phyloP scores from a whole-genome alignment of 345 rosid genomes.

The Pugionium cornutum region DNA sequence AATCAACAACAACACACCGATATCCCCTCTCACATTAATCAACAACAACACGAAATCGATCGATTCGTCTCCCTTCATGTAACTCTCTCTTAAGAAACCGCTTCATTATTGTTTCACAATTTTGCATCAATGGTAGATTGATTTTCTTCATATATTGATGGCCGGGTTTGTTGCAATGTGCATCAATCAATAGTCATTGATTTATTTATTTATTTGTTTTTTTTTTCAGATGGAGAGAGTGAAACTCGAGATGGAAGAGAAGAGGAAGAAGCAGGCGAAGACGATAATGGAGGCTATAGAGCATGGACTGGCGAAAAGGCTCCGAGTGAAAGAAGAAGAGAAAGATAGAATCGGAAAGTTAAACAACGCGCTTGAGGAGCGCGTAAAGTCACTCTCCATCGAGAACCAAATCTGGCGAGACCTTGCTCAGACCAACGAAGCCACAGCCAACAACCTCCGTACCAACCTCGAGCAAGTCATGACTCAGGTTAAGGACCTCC shows the following conservation, averaged over 20 bases:
- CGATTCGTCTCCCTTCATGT: constrained; percentile 59
- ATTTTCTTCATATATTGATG: too few species aligned
- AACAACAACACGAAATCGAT: constrained; percentile 46
- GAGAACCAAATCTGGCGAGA: constrained; percentile 91
- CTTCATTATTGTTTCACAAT: too few species aligned
- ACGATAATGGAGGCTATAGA: constrained; percentile 59
- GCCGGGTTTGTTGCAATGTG: constrained; percentile 18
- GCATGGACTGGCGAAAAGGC: constrained; percentile 50
- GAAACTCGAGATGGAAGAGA: constrained; percentile 67
- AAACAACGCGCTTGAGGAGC: constrained; percentile 73
- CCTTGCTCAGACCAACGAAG: constrained; percentile 76
- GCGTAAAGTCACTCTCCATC: constrained; percentile 54
- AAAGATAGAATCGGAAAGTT: constrained; percentile 59
- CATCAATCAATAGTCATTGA: not conserved
- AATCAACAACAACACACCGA: constrained; percentile 62
- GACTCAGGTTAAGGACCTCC: constrained; percentile 45
- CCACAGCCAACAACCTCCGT: constrained; percentile 69
- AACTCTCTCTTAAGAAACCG: constrained; percentile 20
- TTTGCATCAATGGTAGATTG: not conserved
- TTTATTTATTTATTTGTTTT: not conserved
- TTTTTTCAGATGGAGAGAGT: constrained; percentile 66
- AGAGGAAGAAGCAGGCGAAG: constrained; percentile 55
- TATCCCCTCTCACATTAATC: constrained; percentile 62
- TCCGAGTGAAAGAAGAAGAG: constrained; percentile 71
- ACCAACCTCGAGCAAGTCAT: constrained; percentile 65